Conservation (phyloP, 2,329 filamentous ascomycete species). For the Cercospora sp. region DNA sequence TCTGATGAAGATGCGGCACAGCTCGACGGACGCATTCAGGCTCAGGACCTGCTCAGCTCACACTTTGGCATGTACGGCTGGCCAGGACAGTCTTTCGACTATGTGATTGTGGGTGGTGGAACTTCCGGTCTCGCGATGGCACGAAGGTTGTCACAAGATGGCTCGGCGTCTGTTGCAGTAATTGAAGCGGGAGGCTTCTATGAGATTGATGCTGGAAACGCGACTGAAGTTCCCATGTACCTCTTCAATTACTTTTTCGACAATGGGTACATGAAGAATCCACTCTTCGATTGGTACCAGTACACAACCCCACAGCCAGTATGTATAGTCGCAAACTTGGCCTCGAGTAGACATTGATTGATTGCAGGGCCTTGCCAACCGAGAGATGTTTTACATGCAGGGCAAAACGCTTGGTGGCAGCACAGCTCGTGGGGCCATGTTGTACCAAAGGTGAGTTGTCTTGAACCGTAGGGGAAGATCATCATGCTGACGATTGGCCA, state of each 20-base stretch:
- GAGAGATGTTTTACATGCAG: background rate
- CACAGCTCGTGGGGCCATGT: background rate
- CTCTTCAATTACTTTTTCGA: conserved; percentile 10
- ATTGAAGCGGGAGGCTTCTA: conserved; percentile 34
- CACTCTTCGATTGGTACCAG: conserved; percentile 9
- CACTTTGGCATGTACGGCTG: background rate
- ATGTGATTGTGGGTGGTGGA: conserved; percentile 27
- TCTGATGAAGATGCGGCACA: background rate
- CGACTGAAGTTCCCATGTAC: background rate
- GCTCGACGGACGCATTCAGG: background rate
- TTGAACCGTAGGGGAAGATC: background rate
- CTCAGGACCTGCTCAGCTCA: background rate
- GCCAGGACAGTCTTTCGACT: conserved; percentile 16
- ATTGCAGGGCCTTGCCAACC: background rate
- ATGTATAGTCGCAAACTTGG: background rate
- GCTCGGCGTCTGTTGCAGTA: conserved; percentile 26
- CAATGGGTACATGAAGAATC: conserved; percentile 15
- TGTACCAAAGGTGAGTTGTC: background rate
- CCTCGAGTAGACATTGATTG: background rate
- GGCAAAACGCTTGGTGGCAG: conserved; percentile 2
- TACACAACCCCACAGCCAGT: conserved; percentile 2
- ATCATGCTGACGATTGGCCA: background rate
- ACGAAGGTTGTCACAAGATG: conserved; percentile 23
- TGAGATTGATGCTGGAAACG: background rate
- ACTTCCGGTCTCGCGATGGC: conserved; percentile 31